Evolutionary conservation across 805 yeast genomes (phyloP).

Genomic region (Saturnispora gosingensis): DNA sequence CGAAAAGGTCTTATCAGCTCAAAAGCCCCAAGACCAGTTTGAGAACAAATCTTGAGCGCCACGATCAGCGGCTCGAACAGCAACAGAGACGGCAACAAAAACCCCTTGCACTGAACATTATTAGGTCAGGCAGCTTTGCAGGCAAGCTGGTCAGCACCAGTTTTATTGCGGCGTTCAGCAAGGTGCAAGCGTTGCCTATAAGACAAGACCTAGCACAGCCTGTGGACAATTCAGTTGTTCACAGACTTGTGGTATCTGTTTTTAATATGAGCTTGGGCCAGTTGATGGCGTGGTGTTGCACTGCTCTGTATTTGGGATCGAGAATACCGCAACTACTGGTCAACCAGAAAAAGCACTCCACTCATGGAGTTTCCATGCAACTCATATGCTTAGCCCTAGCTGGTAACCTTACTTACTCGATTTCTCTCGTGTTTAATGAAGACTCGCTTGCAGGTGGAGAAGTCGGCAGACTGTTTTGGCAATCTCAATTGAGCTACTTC

Average conservation of each 20-base stretch:
- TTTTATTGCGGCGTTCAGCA: slow-evolving; percentile 24
- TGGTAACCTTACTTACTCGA: slow-evolving; percentile 42
- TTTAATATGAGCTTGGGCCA: slow-evolving; percentile 16
- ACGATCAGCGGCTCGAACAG: not conserved
- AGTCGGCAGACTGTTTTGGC: slow-evolving; percentile 32
- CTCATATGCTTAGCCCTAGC: slow-evolving; percentile 40
- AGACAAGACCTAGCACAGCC: not conserved
- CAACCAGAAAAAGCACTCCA: slow-evolving; percentile 37
- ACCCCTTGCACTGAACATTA: not conserved
- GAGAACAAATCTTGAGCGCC: slow-evolving; percentile 14
- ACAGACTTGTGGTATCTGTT: not conserved
- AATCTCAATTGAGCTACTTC: slow-evolving; percentile 31
- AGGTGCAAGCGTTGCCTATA: slow-evolving; percentile 22
- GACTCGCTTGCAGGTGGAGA: slow-evolving; percentile 30
- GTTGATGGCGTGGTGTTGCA: slow-evolving; percentile 43
- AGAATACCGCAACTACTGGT: slow-evolving; percentile 44
- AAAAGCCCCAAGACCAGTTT: slow-evolving; percentile 21
- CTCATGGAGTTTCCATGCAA: slow-evolving; percentile 42
- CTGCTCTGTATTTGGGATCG: slow-evolving; percentile 39
- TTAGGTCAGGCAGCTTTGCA: slow-evolving; percentile 11
- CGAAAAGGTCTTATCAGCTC: slow-evolving; percentile 12
- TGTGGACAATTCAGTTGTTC: not conserved
- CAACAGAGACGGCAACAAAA: not conserved
- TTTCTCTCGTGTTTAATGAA: slow-evolving; percentile 39
- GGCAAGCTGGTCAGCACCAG: slow-evolving; percentile 21